Conservation (phyloP, 1,139 yeast genomes). For the Hyphopichia pseudoburtonii region DNA sequence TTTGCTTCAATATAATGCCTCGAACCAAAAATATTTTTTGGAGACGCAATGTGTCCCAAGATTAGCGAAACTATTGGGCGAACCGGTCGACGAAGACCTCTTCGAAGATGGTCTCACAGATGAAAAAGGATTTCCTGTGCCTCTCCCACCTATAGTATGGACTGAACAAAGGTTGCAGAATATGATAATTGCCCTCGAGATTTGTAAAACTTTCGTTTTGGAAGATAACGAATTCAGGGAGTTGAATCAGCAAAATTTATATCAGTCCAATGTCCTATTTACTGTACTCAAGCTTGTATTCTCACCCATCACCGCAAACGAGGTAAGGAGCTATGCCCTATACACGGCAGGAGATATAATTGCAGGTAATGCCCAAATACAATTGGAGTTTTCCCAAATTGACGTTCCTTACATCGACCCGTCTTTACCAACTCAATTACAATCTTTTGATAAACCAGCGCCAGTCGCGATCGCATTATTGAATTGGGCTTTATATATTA, state of each 20-base stretch:
- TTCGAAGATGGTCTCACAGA: conserved; percentile 26
- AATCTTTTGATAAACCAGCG: conserved; percentile 31
- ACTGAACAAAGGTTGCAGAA: conserved; percentile 72
- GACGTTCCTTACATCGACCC: conserved; percentile 94
- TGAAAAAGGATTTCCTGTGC: conserved; percentile 16
- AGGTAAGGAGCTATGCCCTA: conserved; percentile 65
- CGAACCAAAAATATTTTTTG: conserved; percentile 85
- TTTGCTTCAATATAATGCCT: conserved; percentile 76
- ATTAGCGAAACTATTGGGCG: conserved; percentile 60
- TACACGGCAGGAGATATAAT: conserved; percentile 78
- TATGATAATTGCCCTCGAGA: conserved; percentile 64
- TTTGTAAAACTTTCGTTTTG: conserved; percentile 69
- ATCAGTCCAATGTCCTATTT: conserved; percentile 62
- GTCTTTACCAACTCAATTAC: conserved; percentile 55
- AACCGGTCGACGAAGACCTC: conserved; percentile 49
- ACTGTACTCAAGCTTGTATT: conserved; percentile 70
- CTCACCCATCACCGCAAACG: conserved; percentile 58
- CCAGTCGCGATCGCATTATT: conserved; percentile 77
- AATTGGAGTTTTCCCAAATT: conserved; percentile 67
- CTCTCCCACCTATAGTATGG: conserved; percentile 54
- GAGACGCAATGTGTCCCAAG: conserved; percentile 80
- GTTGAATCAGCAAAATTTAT: conserved; percentile 62
- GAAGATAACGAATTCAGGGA: conserved; percentile 70
- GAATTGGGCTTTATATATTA: conserved; percentile 77
- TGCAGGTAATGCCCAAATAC: conserved; percentile 60